Base-by-base conservation (phyloP, 345 rosid genomes). In the Acer saccharum region DNA sequence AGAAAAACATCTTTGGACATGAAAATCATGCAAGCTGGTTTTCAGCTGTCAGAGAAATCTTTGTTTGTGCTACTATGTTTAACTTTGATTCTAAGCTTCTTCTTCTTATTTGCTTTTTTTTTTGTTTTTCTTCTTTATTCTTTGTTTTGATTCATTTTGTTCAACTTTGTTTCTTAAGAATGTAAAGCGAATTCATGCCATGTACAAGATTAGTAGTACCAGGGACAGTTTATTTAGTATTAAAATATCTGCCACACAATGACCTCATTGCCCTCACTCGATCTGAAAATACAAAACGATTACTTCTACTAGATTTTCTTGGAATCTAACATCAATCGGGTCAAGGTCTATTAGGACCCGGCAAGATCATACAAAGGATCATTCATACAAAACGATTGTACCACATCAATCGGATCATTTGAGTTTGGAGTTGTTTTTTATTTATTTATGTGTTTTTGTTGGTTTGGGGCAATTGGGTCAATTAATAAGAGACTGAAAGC, bases 1-100 rank as follows among this genome's bases (percentile, higher is more conserved):
- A 48, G 18, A 21, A 23, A 62, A 12, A 46, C 20, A 65, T 7
- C 63, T 55, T 17, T 43, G 17, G 62, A 63, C 68, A 73, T 62
- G 20, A 32, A 78, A 44, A 68, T 64, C 65, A 64, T 52, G 62
- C 69, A 64, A 68, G 71, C 69, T 76, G 35, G 74, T 46, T 65
- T 35, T 54, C 29, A 39, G 71, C 72, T 76, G 71, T 76, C 29
- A 44, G 35, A 58, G 52, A 65, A 20, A 65, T 71, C 75, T 74
- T 77, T 69, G 58, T 63, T 41, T 77, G 57, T 52, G 32, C 43
- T 72, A 39, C 7, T 11, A 57, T 79, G 81, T 79, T 67, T 80
- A 64, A 79, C 87, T 86, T 88, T 46, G 84, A 80, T 80, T 77
- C 80, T 77, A 86, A 83, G 84, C 84, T 86, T 88, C 87, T 81